Conservation (phyloP, 2,329 filamentous ascomycete species). For the Calonectria naviculata region DNA sequence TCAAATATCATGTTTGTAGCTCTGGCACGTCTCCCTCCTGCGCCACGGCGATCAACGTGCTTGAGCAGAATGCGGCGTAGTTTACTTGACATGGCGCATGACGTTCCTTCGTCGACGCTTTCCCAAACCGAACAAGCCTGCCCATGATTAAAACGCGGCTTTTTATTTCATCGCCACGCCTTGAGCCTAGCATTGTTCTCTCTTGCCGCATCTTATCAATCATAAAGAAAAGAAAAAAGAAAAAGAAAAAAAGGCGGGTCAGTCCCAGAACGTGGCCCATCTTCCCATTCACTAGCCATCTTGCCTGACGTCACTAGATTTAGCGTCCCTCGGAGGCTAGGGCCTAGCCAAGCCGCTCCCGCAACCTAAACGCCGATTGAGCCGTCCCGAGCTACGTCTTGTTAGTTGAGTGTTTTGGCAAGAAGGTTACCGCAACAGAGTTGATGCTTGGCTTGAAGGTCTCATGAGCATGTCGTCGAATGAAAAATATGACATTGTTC, state of each 20-base stretch:
- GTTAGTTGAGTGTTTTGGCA: not conserved
- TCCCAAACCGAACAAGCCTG: not conserved
- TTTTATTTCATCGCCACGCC: not conserved
- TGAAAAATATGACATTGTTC: too few relatives aligned
- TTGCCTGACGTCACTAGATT: not conserved
- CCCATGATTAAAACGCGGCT: not conserved
- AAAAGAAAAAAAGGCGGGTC: not conserved
- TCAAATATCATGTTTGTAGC: too few relatives aligned
- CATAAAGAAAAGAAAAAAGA: not conserved
- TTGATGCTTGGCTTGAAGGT: too few relatives aligned
- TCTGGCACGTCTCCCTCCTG: too few relatives aligned
- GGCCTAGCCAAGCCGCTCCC: not conserved
- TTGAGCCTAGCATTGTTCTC: not conserved
- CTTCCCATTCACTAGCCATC: not conserved
- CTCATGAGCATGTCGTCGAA: too few relatives aligned
- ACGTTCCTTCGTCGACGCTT: too few relatives aligned
- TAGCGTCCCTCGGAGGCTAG: not conserved
- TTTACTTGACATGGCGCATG: too few relatives aligned
- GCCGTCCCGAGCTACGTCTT: too few relatives aligned
- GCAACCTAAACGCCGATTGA: not conserved
- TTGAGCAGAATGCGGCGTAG: too few relatives aligned
- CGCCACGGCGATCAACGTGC: too few relatives aligned
- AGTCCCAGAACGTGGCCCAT: not conserved
- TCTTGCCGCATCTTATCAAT: not conserved
- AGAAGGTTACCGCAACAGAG: not conserved